Conservation (phyloP, 352 stramenopile genomes). For the Pythium coloratum region DNA sequence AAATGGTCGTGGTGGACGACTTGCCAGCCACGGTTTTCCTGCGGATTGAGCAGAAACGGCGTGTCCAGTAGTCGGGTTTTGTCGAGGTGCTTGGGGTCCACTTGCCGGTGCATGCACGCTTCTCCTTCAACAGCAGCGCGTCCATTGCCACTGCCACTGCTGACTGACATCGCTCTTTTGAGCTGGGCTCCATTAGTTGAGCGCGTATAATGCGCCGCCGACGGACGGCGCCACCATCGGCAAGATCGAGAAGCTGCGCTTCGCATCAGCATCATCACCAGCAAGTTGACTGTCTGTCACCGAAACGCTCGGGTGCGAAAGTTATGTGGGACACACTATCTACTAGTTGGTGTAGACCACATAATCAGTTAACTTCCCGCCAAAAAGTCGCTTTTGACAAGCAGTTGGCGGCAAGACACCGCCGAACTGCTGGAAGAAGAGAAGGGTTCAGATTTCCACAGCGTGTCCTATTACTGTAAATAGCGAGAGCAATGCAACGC, state of each 20-base stretch:
- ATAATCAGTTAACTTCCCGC: neutral
- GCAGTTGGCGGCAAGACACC: conserved; percentile 15
- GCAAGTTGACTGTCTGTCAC: neutral
- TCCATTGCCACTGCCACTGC: neutral
- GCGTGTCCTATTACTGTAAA: neutral
- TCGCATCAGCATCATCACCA: neutral
- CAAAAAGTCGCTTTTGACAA: neutral
- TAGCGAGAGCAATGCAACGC: conserved; percentile 18
- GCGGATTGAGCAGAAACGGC: conserved; percentile 22
- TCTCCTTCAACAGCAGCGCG: neutral
- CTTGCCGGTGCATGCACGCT: conserved; percentile 18
- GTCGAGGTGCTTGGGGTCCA: conserved; percentile 14
- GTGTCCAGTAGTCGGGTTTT: conserved; percentile 17
- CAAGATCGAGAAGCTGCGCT: conserved; percentile 4
- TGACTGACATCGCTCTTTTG: neutral
- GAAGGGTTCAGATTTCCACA: neutral
- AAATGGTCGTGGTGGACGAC: conserved; percentile 27
- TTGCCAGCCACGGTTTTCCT: conserved; percentile 31
- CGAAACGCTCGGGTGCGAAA: neutral
- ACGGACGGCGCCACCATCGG: conserved; percentile 2
- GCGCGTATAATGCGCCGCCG: neutral
- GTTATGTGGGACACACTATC: conserved; percentile 4
- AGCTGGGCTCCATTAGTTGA: neutral
- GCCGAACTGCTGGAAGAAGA: neutral
- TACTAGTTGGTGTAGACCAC: neutral